Base-by-base conservation (phyloP, 805 yeast genomes). In the Blastobotrys americana region DNA sequence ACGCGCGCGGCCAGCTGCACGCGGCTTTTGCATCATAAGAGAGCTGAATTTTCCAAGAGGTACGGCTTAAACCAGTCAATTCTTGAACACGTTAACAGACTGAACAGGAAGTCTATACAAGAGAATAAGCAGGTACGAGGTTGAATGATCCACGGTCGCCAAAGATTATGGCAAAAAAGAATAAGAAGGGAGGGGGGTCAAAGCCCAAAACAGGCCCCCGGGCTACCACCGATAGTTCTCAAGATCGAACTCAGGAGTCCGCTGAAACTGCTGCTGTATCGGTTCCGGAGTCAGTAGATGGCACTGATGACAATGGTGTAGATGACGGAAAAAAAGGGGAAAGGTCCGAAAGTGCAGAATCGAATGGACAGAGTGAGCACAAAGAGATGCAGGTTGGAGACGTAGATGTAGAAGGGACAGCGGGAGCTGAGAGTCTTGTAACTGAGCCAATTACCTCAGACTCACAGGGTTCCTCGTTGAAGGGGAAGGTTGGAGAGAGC, bases 101-200 rank as follows among this genome's bases (percentile, higher is more conserved):
- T 25, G 31, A 25, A 25, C 31, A 8, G 31, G 31, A 25, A 8
- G 8, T 13, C 8, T 8, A 8, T 25, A 25, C 31, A 25, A 13
- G 13, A 8, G 13, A 25, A 25, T 25, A 8, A 25, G 13, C 31
- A 13, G 31, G 10, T 13, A 8, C 8, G 31, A 8, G 31, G 27
- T 10, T 9, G 6, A 13, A 19, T 25, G 16, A 28, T 28, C 15
- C 20, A 3, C 22, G 19, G 19, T 17, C 19, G 19, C 19, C 19
- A 19, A 10, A 10, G 8, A 37, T 21, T 19, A 39, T 39, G 42
- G 42, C 42, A 13, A 39, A 39, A 22, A 39, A 39, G 28, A 22
- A 28, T 19, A 39, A 39, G 17, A 39, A 39, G 35, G n/a, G n/a
- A n/a, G n/a, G n/a, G n/a, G n/a, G n/a, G n/a, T n/a, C n/a, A n/a